Percentiles rank a stretch among this genome's conserved stretches.
These are phyloP conservation scores for Paxillus involutus DNA, from an alignment of 768 basidiomycete genomes.

Conservation along the genomic window DNA sequence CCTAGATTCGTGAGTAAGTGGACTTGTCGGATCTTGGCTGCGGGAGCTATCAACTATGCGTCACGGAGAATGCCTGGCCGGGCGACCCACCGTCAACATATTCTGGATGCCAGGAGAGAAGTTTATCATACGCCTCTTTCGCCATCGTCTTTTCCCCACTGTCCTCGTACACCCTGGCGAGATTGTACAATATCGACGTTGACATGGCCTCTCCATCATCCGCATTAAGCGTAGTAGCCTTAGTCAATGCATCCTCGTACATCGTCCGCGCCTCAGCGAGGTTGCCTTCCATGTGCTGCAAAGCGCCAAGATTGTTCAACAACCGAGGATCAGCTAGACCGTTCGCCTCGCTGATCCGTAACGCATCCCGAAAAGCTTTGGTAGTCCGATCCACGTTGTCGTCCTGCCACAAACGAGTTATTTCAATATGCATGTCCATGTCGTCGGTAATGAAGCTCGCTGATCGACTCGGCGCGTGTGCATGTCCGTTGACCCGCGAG, in stretches of 20 bases:
- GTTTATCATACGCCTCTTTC: conserved; percentile 82
- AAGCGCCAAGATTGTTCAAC: conserved; percentile 76
- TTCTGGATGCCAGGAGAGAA: conserved; percentile 89
- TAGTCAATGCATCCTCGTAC: conserved; percentile 76
- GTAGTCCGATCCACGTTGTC: conserved; percentile 74
- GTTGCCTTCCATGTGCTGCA: conserved; percentile 70
- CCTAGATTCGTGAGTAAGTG: conserved; percentile 72
- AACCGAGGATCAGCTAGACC: conserved; percentile 62
- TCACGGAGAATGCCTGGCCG: neutral
- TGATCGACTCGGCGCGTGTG: conserved; percentile 29
- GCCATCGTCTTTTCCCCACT: conserved; percentile 71
- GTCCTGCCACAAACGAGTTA: conserved; percentile 86
- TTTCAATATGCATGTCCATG: conserved; percentile 86
- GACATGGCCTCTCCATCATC: conserved; percentile 67
- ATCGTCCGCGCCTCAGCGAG: conserved; percentile 53
- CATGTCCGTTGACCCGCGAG: conserved; percentile 42
- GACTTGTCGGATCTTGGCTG: conserved; percentile 92
- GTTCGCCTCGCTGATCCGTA: conserved; percentile 55
- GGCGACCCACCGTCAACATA: conserved; percentile 83
- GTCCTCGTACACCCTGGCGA: conserved; percentile 90
- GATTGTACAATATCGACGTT: conserved; percentile 86
- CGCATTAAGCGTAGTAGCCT: conserved; percentile 43
- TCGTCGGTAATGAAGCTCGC: conserved; percentile 69
- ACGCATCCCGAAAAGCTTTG: conserved; percentile 72
- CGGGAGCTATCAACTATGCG: conserved; percentile 9